A percentile compares a stretch with the other conserved stretches of the same genome.
Evolutionary conservation across 495 filamentous ascomycete species (phyloP).

Genomic region (Penicillium diatomitis): DNA sequence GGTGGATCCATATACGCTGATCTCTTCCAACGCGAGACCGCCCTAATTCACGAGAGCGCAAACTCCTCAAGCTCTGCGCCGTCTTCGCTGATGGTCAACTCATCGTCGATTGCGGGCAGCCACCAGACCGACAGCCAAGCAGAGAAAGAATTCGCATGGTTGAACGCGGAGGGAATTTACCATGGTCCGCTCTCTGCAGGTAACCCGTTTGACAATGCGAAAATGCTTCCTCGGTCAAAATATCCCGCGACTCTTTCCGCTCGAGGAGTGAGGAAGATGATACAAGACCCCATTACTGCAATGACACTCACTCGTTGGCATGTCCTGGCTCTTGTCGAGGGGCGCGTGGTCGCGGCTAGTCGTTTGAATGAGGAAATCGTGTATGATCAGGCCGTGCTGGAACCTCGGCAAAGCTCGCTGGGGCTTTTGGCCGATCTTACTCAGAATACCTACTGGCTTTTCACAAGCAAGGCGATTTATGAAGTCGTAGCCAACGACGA

Average conservation of each 20-base stretch:
- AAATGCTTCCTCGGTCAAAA: constrained; percentile 61
- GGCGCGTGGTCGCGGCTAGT: constrained; percentile 73
- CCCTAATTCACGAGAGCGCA: constrained; percentile 59
- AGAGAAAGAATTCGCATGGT: constrained; percentile 81
- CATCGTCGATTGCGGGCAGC: constrained; percentile 57
- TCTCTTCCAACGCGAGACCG: constrained; percentile 80
- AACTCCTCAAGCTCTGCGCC: constrained; percentile 44
- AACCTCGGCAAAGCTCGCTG: constrained; percentile 65
- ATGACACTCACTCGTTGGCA: constrained; percentile 90
- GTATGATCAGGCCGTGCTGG: constrained; percentile 79
- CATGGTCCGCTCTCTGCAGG: constrained; percentile 59
- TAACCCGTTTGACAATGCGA: constrained; percentile 59
- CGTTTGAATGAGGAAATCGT: constrained; percentile 74
- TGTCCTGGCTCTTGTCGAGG: constrained; percentile 74
- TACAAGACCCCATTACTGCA: constrained; percentile 63
- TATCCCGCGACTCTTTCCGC: constrained; percentile 58
- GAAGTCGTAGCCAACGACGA: constrained; percentile 88
- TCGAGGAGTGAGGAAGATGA: constrained; percentile 51
- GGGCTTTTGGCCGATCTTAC: constrained; percentile 79
- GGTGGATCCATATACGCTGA: constrained; percentile 73
- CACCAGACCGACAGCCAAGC: constrained; percentile 34
- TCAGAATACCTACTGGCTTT: constrained; percentile 95
- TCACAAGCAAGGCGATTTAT: constrained; percentile 80
- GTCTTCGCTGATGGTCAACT: constrained; percentile 64
- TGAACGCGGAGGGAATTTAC: constrained; percentile 77